Evolutionary conservation across 768 basidiomycete genomes (phyloP).

Genomic region (Amanita brunnescens): DNA sequence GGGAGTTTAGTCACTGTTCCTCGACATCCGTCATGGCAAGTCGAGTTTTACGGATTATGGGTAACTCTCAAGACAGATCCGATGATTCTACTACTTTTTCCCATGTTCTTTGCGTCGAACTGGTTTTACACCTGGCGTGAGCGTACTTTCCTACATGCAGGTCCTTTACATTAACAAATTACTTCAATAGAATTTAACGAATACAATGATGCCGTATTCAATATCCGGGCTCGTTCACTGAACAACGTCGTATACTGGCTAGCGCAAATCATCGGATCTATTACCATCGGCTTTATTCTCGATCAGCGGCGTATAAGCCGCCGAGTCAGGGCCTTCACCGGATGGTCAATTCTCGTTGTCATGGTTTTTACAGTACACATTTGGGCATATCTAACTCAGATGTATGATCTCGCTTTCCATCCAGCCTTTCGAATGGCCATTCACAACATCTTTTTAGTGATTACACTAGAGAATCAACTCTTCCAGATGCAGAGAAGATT

Average conservation of each 20-base stretch:
- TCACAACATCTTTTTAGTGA: constrained; percentile 2
- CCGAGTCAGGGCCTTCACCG: constrained; percentile 61
- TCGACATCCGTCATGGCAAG: constrained; percentile 70
- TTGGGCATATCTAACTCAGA: constrained; percentile 75
- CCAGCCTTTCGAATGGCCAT: too few relatives aligned
- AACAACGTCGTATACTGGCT: constrained; percentile 79
- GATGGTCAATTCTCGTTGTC: constrained; percentile 45
- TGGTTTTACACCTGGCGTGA: constrained; percentile 84
- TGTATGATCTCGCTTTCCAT: too few relatives aligned
- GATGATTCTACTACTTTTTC: constrained; percentile 68
- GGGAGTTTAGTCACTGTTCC: constrained; percentile 56
- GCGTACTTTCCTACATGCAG: constrained; percentile 16
- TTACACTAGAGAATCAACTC: constrained; percentile 57
- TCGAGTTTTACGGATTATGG: constrained; percentile 64
- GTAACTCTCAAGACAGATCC: constrained; percentile 63
- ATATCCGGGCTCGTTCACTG: constrained; percentile 67
- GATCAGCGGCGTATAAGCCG: constrained; percentile 49
- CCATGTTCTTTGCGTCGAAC: constrained; percentile 80
- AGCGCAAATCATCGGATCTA: constrained; percentile 67
- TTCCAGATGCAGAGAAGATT: constrained; percentile 34
- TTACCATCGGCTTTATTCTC: constrained; percentile 61
- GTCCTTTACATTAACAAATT: constrained; percentile 1
- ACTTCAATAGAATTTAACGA: constrained; percentile 58
- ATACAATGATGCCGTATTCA: constrained; percentile 70
- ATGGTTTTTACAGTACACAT: constrained; percentile 64